Evolutionary conservation across 78 protist genomes (phyloP), one percentile per base, ranked within the genome.

Genomic region (Dictyostelium citrinum): DNA sequence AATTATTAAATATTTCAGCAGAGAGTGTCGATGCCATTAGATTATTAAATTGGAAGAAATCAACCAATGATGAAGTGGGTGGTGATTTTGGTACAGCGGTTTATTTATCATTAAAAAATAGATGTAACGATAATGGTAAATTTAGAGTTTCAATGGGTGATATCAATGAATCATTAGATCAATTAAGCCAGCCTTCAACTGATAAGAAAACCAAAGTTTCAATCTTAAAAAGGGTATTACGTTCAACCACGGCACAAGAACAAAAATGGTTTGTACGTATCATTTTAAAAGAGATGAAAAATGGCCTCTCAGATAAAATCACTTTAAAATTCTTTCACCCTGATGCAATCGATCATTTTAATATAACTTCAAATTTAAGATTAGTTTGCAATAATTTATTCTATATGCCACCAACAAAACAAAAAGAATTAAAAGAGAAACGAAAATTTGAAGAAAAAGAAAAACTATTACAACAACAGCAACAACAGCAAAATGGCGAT

Each of bases 231-330:
- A 27, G 14, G 55, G 11, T 97, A 22, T 60, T 91, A 35, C 16
- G 91, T 22, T 14, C 11, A 4, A 81, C 90, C 6, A 91, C 97
- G 0, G 96, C 98, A 14, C 45, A 41, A 5, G 98, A 97, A 61
- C 98, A 96, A 51, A 97, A 97, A 64, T 97, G 98, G 98, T 74
- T 97, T 58, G 67, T 97, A 20, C 82, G 98, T 10, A 96, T 97
- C 29, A 49, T 97, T 5, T 46, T 97, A 31, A 97, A 97, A 67
- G 97, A 90, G 20, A 45, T 97, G 96, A 49, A 55, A 24, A 71
- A 84, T 20, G 98, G 97, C 1, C 6, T 97, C 31, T 58, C 90
- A 22, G 96, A 96, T n/a, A 39, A 12, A 33, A 14, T 82, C 20
- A 60, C 98, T 29, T 33, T 97, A 43, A 46, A 39, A 14, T 76